Evolutionary conservation across 108 stramenopile species (phyloP).

Genomic region (Nannochloropsis oceanica): DNA sequence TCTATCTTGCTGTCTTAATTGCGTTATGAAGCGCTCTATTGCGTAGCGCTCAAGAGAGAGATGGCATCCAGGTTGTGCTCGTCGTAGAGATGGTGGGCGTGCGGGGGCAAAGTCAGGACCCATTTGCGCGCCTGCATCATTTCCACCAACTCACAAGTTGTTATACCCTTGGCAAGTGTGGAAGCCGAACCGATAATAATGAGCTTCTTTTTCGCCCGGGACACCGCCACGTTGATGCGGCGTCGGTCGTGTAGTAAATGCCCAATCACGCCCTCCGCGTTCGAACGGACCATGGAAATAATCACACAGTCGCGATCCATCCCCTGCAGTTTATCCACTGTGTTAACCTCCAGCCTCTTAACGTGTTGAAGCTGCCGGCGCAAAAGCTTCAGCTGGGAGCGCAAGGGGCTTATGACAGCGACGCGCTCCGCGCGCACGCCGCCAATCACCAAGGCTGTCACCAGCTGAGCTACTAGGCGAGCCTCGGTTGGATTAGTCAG

Average conservation of each 20-base stretch:
- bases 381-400: conserved; percentile 59
- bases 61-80: background rate
- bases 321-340: conserved; percentile 43
- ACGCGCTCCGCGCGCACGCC: conserved; percentile 25
- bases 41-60: background rate
- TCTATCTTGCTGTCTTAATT: no score
- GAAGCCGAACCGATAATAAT: conserved; percentile 8
- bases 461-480: conserved; percentile 2
- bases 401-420: conserved; percentile 75
- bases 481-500: conserved; percentile 21
- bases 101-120: background rate
- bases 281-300: conserved; percentile 29
- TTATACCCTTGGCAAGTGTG: background rate
- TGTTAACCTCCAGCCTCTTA: conserved; percentile 28
- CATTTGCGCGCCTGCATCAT: background rate
- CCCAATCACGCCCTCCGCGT: conserved; percentile 25
- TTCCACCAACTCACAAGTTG: background rate
- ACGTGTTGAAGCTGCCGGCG: background rate
- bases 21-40: background rate
- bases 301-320: conserved; percentile 22
- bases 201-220: conserved; percentile 20
- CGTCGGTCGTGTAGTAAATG: conserved; percentile 34
- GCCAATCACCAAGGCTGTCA: conserved; percentile 13
- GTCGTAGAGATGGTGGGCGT: background rate
- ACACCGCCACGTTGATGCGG: conserved; percentile 37